These are phyloP conservation scores for Vachellia pachyceras DNA, from an alignment of 306 rosid genomes.

Conservation along the genomic window DNA sequence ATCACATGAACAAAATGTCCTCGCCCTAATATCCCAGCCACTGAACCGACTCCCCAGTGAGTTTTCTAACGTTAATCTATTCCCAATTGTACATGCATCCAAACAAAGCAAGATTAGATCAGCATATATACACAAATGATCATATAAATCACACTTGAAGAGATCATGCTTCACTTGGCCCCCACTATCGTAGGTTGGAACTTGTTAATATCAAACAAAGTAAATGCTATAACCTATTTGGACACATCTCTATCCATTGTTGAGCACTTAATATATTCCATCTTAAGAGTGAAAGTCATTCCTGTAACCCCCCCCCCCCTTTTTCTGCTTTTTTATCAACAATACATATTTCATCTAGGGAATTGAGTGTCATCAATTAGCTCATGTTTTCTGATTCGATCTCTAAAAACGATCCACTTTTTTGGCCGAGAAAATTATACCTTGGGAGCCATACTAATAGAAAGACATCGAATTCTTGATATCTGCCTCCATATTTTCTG, in stretches of 20 bases:
- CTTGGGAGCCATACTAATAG: neutral
- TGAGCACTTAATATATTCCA: neutral
- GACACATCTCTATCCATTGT: neutral
- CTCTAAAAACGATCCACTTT: constrained; percentile 6
- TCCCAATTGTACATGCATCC: neutral
- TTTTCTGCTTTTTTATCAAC: neutral
- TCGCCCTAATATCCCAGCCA: constrained; percentile 6
- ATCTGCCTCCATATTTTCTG: neutral
- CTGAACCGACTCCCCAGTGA: neutral
- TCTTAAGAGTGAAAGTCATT: neutral
- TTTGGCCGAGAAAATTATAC: neutral
- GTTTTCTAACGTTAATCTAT: neutral
- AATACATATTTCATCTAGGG: neutral
- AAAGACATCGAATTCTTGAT: constrained; percentile 9
- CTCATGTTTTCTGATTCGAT: neutral
- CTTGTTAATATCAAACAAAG: neutral
- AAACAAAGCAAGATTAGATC: neutral
- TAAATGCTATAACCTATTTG: neutral
- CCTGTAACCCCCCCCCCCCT: neutral
- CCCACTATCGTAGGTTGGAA: neutral
- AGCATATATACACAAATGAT: neutral
- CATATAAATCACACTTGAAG: constrained; percentile 8
- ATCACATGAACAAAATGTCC: constrained; percentile 4
- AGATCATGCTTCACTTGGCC: neutral
- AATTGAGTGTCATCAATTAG: neutral